Evolutionary conservation across 257 asterid genomes (phyloP), one percentile per base, ranked within the genome.

Genomic region (Fraxinus quadrangulata): DNA sequence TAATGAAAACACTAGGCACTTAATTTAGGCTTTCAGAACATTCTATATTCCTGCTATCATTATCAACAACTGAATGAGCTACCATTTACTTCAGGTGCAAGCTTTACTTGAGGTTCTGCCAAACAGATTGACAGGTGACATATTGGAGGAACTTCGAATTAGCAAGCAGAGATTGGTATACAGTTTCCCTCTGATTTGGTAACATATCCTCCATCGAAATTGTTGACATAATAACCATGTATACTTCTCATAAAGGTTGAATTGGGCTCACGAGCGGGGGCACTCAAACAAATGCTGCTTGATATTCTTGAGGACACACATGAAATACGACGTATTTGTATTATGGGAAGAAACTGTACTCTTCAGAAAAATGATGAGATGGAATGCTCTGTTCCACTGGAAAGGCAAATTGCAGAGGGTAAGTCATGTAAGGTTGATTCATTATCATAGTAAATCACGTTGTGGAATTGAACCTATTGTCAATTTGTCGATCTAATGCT

Each of bases 291-390:
- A 88, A 96, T 96, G 99, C 91, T 96, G 74, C 97, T 96, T 83
- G 99, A 96, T 86, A 93, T 96, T 86, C 96, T 96, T 30, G 99
- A 96, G 90, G 98, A 96, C 84, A 90, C 99, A 75, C 92, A 89
- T 81, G 98, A 92, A 86, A 90, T 96, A 83, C 90, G 97, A 30
- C 96, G 86, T 31, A 96, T 96, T 78, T 96, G 99, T 84, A 86
- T 96, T 75, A 90, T 96, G 86, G 98, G 98, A 73, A 93, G 97
- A 88, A 89, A 96, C 82, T 96, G 99, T 81, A 83, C 90, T 42
- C 89, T 94, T 70, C 73, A 73, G 70, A 93, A 88, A 86, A 87
- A 76, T 63, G 85, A 81, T 79, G 95, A 88, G 77, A 83, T 96
- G 86, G 97, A 86, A 88, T 96, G 97, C 84, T 78, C 92, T 70